These are phyloP conservation scores for Arthrinium phaeospermum DNA, from an alignment of 2,329 filamentous ascomycete genomes.

Conservation along the genomic window DNA sequence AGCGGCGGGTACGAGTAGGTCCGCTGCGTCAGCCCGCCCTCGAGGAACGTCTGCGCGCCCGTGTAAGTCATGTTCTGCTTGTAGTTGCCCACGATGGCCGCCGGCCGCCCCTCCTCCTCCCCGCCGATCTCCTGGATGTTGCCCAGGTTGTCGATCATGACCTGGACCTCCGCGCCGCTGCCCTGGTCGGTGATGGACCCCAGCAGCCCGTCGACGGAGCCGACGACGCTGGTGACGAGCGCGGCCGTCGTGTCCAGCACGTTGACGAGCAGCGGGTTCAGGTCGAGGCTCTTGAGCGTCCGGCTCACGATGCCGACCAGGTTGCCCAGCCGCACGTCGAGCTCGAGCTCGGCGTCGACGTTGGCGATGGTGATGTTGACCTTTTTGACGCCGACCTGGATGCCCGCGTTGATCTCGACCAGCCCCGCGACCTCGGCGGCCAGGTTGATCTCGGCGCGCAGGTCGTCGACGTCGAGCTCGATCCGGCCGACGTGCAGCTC, in stretches of 20 bases:
- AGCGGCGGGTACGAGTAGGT: slow-evolving; percentile 54
- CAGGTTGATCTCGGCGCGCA: slow-evolving; percentile 64
- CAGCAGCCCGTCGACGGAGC: slow-evolving; percentile 62
- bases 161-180: slow-evolving; percentile 56
- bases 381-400: slow-evolving; percentile 53
- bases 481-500: slow-evolving; percentile 64
- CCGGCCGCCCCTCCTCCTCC: slow-evolving; percentile 44
- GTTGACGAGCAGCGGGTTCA: slow-evolving; percentile 64
- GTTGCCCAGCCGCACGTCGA: slow-evolving; percentile 64
- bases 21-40: slow-evolving; percentile 47
- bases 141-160: slow-evolving; percentile 65
- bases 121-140: slow-evolving; percentile 67
- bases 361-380: slow-evolving; percentile 68
- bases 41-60: slow-evolving; percentile 40
- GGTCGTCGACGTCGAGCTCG: slow-evolving; percentile 64
- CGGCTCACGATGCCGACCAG: slow-evolving; percentile 67
- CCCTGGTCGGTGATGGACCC: slow-evolving; percentile 59
- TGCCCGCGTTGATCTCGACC: slow-evolving; percentile 60
- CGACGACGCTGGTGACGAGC: slow-evolving; percentile 58
- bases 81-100: slow-evolving; percentile 62
- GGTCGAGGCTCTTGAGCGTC: slow-evolving; percentile 62
- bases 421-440: slow-evolving; percentile 64
- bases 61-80: slow-evolving; percentile 62
- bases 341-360: slow-evolving; percentile 62
- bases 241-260: slow-evolving; percentile 59